Conservation (phyloP, 2,329 filamentous ascomycete genomes). For the Cladobotryum mycophilum region DNA sequence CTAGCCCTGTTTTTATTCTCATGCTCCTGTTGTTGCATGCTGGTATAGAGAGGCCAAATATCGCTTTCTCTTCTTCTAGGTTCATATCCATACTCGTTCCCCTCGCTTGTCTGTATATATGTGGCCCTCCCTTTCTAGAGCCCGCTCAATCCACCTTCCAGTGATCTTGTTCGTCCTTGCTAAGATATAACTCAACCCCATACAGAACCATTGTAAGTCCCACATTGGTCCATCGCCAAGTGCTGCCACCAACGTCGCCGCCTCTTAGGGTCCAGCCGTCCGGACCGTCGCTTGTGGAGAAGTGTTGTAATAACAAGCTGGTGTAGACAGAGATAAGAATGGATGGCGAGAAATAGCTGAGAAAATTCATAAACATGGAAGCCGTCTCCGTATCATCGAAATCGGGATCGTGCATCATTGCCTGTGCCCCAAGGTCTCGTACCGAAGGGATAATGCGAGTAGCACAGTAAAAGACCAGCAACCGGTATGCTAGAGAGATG, state of each 20-base stretch:
- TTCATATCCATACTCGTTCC: neutral
- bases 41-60: neutral
- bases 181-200: constrained; percentile 81
- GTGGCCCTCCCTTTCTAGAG: constrained; percentile 3
- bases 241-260: constrained; percentile 71
- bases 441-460: constrained; percentile 94
- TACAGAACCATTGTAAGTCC: constrained; percentile 85
- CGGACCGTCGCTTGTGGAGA: constrained; percentile 66
- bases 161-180: constrained; percentile 79
- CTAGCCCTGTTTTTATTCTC: constrained; percentile 10
- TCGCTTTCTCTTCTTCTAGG: neutral
- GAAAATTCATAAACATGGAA: constrained; percentile 69
- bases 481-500: constrained; percentile 87
- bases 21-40: constrained; percentile 12
- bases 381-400: constrained; percentile 82
- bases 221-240: constrained; percentile 92
- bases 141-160: constrained; percentile 81
- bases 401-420: constrained; percentile 75
- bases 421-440: constrained; percentile 75
- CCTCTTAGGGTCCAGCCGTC: constrained; percentile 81
- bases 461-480: constrained; percentile 91
- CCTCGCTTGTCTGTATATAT: neutral
- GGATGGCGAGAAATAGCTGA: constrained; percentile 91
- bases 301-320: constrained; percentile 90
- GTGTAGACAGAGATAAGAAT: constrained; percentile 96